These are phyloP conservation scores for Colletotrichum sp. DNA, from an alignment of 2,329 filamentous ascomycete genomes.

Conservation along the genomic window DNA sequence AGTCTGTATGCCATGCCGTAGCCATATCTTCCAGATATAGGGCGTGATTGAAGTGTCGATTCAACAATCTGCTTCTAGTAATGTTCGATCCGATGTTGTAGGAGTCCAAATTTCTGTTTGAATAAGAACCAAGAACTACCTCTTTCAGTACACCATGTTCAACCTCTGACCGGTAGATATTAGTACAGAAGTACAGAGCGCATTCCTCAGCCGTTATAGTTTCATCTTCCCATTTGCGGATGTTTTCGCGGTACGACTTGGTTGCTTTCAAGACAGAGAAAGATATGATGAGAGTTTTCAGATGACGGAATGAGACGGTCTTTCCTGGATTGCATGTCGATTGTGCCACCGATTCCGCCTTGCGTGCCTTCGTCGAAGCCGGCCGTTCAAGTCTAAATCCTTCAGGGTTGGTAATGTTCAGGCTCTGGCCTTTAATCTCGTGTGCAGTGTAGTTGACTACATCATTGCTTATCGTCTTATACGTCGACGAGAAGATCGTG, in stretches of 20 bases:
- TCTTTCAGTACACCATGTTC: not conserved
- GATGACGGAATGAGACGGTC: not conserved
- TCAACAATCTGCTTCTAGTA: too few species aligned
- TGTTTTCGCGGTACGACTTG: too few species aligned
- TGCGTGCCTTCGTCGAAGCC: too few species aligned
- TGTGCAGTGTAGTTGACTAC: not conserved
- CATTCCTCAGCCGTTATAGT: not conserved
- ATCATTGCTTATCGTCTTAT: too few species aligned
- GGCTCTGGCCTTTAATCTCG: not conserved
- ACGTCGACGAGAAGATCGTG: too few species aligned
- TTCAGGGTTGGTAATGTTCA: not conserved
- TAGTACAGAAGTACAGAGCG: not conserved
- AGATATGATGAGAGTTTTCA: not conserved
- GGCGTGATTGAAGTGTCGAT: too few species aligned
- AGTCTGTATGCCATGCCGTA: too few species aligned
- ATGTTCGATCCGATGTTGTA: not conserved
- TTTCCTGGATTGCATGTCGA: not conserved
- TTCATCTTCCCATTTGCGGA: not conserved
- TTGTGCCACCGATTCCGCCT: not conserved
- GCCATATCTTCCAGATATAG: too few species aligned
- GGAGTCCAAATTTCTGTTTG: not conserved
- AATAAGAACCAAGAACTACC: not conserved
- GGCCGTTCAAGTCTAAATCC: too few species aligned
- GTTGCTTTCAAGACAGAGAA: not conserved
- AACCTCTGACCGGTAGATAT: not conserved